Base-by-base conservation (phyloP, 2,329 filamentous ascomycete genomes). In the Fusarium beomiforme region DNA sequence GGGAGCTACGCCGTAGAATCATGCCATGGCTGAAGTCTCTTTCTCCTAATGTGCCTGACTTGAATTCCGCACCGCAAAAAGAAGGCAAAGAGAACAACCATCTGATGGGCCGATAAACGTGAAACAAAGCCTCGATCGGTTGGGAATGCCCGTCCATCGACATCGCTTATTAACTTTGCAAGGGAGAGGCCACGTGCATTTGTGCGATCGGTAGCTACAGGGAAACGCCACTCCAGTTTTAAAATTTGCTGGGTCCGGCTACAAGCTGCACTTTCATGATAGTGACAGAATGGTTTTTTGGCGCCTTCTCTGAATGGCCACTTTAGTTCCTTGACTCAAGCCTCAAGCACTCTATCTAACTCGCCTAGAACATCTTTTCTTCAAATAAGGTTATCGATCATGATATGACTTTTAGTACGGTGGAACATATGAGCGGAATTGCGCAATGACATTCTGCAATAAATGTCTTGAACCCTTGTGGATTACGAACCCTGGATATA, bases 141-240 rank as follows among this genome's bases (percentile, higher is more conserved):
- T 65, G 26, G 59, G 59, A 47, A 58, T 31, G 53, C 34, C 58
- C 33, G 53, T 33, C 55, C 33, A 60, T 57, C 39, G 33, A 6
- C 36, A n/a, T 58, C 62, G 62, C 61, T 60, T 53, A 68, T 68
- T 49, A 34, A 56, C 37, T 67, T 67, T 67, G 9, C 64, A 67
- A 50, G 64, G 56, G 33, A 53, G 19, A 42, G 33, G 19, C 56
- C 64, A 67, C 64, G 63, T 67, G 64, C 51, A 37, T 16, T 21
- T 21, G 31, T 29, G 19, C 29, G 64, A 67, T 68, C 63, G 33
- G 21, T n/a, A 10, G 42, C 43, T 59, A 50, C 50, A 43, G 16
- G 47, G 23, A 61, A 44, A 44, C 61, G 53, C 61, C 63, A 51
- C 41, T 42, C 37, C 54, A 47, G 31, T 17, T 47, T 67, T 47